Evolutionary conservation across 1,284 basidiomycete genomes (phyloP), one percentile per base, ranked within the genome.

Genomic region (Moniliella sp.): DNA sequence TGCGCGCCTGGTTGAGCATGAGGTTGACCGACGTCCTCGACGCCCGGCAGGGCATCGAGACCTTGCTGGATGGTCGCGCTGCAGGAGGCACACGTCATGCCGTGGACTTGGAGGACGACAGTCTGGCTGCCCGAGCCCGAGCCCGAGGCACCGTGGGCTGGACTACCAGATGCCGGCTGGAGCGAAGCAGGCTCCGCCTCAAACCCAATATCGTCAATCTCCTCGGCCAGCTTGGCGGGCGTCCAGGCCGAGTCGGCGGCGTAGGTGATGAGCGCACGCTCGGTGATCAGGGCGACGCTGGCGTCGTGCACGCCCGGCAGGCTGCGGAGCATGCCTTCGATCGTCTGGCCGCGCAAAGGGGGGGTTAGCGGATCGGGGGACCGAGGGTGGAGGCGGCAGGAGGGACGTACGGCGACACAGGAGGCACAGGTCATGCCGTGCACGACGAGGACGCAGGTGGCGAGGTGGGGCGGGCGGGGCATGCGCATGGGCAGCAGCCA

Each of bases 361-460:
- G 25, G 4, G 15, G 42, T 14, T 12, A 15, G 40, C 2, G 17
- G 11, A 12, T 7, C 27, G 28, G 5, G 4, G 12, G 9, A 4
- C n/a, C 10, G 9, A 25, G 23, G 7, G 15, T 11, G 19, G 4
- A 4, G 10, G 4, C 31, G 5, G 9, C 18, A 5, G 27, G n/a
- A 17, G 13, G 5, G 26, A 61, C 71, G 46, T 48, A 78, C 79
- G 70, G 81, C 75, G n/a, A 84, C 81, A 51, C 80, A 84, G 25
- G 79, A 66, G 5, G 79, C 75, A 50, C 80, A 84, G 0, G 81
- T 83, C 80, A 84, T 84, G n/a, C 81, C 81, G 51, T n/a, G n/a
- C n/a, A n/a, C n/a, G n/a, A n/a, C n/a, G n/a, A n/a, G n/a, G n/a
- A n/a, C n/a, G n/a, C n/a, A n/a, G n/a, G n/a, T n/a, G n/a, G n/a